Evolutionary conservation across 257 asterid genomes (phyloP), one percentile per base, ranked within the genome.

Genomic region (Nicotiana otophora): DNA sequence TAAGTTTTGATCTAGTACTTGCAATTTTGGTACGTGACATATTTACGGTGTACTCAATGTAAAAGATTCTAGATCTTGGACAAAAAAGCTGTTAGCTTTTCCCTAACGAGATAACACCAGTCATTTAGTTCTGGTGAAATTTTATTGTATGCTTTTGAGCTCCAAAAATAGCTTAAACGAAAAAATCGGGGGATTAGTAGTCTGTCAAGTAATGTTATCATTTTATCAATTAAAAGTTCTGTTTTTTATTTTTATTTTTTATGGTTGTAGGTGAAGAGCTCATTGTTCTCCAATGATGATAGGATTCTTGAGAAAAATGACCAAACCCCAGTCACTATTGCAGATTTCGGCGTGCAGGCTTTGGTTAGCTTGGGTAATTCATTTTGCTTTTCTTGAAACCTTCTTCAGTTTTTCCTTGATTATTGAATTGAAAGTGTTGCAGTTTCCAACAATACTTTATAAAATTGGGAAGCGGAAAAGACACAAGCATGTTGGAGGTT

Each of bases 321-420:
- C 82, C 91, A 86, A 83, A 92, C 99, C 12, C 99, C 99, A 7
- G 99, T 95, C 31, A 95, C 99, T 55, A 85, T 94, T 84, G 98
- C 99, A 31, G 99, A 96, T 87, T 96, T 94, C 62, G 99, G 98
- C 68, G 98, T 94, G 85, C 99, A 96, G 87, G 98, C 98, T 83
- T 94, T 95, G 72, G 86, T 95, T 83, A 94, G 99, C 90, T 86
- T 94, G 82, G 98, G 99, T 96, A 88, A 82, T 77, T 7, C 80
- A 23, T 7, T 48, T 74, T 74, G 11, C 20, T 26, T 74, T 70
- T 74, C 39, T 48, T 74, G 62, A 48, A 48, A 23, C 28, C 80
- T 48, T 48, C 16, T 23, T 74, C 42, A 74, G 28, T 14, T 72
- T 14, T 9, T 61, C 53, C 39, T 15, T 62, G n/a, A n/a, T 80